phyloP scores from a whole-genome alignment of 768 basidiomycete species.

The Cystobasidiopsis lactophilus region DNA sequence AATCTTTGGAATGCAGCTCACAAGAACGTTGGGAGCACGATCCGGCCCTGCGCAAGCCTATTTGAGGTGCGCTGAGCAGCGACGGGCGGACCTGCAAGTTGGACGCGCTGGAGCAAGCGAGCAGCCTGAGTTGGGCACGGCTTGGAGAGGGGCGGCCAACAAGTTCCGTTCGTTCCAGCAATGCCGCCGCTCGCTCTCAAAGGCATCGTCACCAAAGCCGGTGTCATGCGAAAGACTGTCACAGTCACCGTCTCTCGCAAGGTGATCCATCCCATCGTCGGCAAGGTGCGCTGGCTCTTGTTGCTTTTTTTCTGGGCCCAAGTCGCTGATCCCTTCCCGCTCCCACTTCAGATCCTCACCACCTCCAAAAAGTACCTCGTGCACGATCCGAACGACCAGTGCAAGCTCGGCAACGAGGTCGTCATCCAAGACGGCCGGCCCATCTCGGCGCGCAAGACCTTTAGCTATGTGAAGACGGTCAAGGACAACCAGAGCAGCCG shows the following conservation, averaged over 20 bases:
- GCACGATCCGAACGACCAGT: not conserved
- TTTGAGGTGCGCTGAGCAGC: too few species aligned
- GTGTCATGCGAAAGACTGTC: not conserved
- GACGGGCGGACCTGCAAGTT: too few species aligned
- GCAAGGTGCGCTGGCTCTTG: not conserved
- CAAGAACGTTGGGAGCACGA: too few species aligned
- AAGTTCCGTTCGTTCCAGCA: too few species aligned
- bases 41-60: too few species aligned
- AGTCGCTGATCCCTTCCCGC: not conserved
- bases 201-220: not conserved
- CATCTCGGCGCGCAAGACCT: conserved; percentile 1
- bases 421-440: not conserved
- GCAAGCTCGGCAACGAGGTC: not conserved
- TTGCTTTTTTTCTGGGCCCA: not conserved
- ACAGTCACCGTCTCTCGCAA: not conserved
- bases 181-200: not conserved
- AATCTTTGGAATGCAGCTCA: too few species aligned
- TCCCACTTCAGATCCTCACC: not conserved
- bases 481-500: not conserved
- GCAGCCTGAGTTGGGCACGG: too few species aligned
- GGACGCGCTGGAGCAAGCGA: too few species aligned
- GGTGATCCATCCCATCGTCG: not conserved
- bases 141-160: too few species aligned
- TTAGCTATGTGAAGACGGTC: not conserved
- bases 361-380: not conserved